Conservation (phyloP, 2,329 filamentous ascomycete genomes). For the Hymenoscyphus fructigenus region DNA sequence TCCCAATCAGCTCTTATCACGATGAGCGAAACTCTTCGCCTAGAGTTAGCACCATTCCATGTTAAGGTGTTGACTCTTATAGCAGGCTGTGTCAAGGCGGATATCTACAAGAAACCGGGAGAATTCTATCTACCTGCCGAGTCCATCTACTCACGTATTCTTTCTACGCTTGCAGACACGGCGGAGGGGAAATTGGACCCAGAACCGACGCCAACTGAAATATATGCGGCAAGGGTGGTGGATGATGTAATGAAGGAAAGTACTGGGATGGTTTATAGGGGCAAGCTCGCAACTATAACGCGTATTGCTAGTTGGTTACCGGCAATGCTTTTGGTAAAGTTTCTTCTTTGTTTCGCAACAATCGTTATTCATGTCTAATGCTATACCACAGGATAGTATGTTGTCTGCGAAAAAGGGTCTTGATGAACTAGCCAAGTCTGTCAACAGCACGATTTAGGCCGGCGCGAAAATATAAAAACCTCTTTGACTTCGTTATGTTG, state of each 20-base stretch:
- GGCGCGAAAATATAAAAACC: too few relatives aligned
- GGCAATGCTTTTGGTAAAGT: conserved; percentile 1
- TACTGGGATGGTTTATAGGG: conserved; percentile 8
- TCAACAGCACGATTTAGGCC: neutral
- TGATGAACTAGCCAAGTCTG: neutral
- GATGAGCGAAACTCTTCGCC: conserved; percentile 1
- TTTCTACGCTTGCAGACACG: neutral
- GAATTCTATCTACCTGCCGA: conserved; percentile 5
- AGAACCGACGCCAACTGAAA: neutral
- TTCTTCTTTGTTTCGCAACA: neutral
- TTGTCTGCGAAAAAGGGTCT: neutral
- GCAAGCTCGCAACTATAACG: conserved; percentile 2
- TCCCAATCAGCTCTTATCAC: neutral
- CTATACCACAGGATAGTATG: neutral
- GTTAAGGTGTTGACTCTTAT: conserved; percentile 12
- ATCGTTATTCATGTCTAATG: neutral
- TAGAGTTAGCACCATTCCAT: conserved; percentile 11
- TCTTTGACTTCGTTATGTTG: too few relatives aligned
- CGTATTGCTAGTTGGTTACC: conserved; percentile 6
- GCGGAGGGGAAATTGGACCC: neutral
- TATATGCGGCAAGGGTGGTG: conserved; percentile 9
- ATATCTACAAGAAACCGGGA: conserved; percentile 13
- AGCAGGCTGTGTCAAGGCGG: conserved; percentile 6
- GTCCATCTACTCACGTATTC: conserved; percentile 10
- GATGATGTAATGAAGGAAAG: conserved; percentile 10